Evolutionary conservation across 495 filamentous ascomycete genomes (phyloP).

Genomic region (Pyronema omphalodes): DNA sequence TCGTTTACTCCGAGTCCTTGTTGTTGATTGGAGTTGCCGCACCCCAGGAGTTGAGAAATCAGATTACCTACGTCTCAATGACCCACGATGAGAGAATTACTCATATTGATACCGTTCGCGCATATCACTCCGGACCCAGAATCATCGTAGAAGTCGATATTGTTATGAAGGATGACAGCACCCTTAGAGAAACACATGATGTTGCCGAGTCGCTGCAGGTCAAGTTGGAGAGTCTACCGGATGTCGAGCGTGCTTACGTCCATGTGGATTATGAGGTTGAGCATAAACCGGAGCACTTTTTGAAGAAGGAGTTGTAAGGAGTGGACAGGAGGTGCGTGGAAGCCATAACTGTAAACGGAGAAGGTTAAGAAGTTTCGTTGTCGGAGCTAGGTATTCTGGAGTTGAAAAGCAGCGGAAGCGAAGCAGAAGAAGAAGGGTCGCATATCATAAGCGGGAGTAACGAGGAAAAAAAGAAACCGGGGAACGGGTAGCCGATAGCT

Average conservation of each 20-base stretch:
- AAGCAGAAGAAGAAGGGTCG: too few relatives aligned
- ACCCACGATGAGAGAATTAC: constrained; percentile 68
- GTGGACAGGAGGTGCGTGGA: too few relatives aligned
- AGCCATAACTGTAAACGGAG: too few relatives aligned
- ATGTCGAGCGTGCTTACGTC: constrained; percentile 88
- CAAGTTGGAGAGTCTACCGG: constrained; percentile 79
- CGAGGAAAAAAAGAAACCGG: too few relatives aligned
- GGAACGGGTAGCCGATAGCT: too few relatives aligned
- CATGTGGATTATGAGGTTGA: constrained; percentile 95
- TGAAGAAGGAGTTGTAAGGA: constrained; percentile 41
- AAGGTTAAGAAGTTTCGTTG: too few relatives aligned
- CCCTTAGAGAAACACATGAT: constrained; percentile 69
- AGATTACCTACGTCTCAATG: constrained; percentile 92
- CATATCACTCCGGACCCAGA: constrained; percentile 77
- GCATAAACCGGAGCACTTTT: constrained; percentile 71
- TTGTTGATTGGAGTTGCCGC: constrained; percentile 79
- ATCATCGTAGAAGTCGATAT: constrained; percentile 82
- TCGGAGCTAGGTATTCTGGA: too few relatives aligned
- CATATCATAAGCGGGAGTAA: too few relatives aligned
- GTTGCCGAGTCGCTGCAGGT: constrained; percentile 86
- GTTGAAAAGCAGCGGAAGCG: too few relatives aligned
- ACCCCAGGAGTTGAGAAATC: constrained; percentile 66
- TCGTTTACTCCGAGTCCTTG: constrained; percentile 76
- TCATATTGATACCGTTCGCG: constrained; percentile 84
- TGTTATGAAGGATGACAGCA: constrained; percentile 49